Evolutionary conservation across 2,329 filamentous ascomycete genomes (phyloP).

Genomic region (Phialophora chinensis): DNA sequence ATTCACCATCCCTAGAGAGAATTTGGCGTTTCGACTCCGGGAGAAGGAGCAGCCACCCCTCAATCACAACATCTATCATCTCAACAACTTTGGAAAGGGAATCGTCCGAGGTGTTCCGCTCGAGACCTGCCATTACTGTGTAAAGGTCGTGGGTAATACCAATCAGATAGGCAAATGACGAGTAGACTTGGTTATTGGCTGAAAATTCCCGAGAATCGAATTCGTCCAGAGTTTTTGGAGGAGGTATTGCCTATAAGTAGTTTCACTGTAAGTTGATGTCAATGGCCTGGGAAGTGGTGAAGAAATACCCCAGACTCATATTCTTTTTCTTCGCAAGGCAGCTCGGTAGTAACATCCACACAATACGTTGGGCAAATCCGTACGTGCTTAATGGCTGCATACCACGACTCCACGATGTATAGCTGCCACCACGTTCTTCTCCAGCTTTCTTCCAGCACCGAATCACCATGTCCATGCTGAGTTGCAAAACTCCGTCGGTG

Average conservation of each 20-base stretch:
- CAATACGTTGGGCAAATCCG: slow-evolving; percentile 17
- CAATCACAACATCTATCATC: slow-evolving; percentile 46
- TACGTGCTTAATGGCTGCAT: slow-evolving; percentile 21
- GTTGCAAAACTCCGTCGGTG: slow-evolving; percentile 42
- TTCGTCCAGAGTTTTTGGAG: slow-evolving; percentile 43
- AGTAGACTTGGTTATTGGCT: slow-evolving; percentile 39
- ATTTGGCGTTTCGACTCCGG: slow-evolving; percentile 45
- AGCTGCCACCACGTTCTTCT: slow-evolving; percentile 48
- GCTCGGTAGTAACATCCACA: slow-evolving; percentile 37
- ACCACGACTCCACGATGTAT: slow-evolving; percentile 29
- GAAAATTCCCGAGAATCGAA: slow-evolving; percentile 46
- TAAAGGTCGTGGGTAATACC: slow-evolving; percentile 41
- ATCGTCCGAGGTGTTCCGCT: slow-evolving; percentile 31
- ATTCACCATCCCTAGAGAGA: slow-evolving; percentile 39
- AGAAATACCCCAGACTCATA: slow-evolving; percentile 34
- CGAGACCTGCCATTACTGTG: slow-evolving; percentile 42
- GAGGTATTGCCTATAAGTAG: slow-evolving; percentile 39
- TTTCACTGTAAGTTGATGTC: slow-evolving; percentile 8
- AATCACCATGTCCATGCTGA: slow-evolving; percentile 62
- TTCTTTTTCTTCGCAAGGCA: slow-evolving; percentile 45
- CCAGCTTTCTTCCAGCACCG: slow-evolving; percentile 42
- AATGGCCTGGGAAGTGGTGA: neutral
- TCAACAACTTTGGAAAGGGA: slow-evolving; percentile 44
- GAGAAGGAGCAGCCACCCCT: slow-evolving; percentile 50
- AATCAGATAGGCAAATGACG: slow-evolving; percentile 46